Evolutionary conservation across 176 grass and related monocot species (phyloP).

Genomic region (Aegilops longissima): DNA sequence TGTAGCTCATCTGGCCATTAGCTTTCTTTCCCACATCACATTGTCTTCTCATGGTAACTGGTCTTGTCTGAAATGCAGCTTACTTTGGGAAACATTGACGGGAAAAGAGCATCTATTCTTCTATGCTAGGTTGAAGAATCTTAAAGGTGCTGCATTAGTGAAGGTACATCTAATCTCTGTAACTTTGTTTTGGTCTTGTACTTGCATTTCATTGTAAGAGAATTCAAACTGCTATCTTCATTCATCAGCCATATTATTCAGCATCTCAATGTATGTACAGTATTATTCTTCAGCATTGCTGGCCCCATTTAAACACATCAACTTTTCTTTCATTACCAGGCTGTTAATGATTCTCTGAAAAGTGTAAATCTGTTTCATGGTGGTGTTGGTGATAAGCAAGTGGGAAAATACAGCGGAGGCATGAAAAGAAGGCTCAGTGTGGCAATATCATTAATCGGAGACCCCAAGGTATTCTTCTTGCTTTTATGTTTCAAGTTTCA

Average conservation of each 20-base stretch:
- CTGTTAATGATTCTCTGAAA: slow-evolving; percentile 70
- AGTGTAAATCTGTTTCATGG: slow-evolving; percentile 62
- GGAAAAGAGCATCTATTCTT: slow-evolving; percentile 84
- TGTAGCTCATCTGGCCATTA: background rate
- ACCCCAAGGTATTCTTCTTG: slow-evolving; percentile 53
- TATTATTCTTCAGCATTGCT: background rate
- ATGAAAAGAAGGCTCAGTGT: slow-evolving; percentile 85
- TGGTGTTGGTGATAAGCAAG: slow-evolving; percentile 70
- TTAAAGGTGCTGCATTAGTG: slow-evolving; percentile 49
- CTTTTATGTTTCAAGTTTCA: slow-evolving; percentile 16
- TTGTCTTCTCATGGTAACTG: slow-evolving; percentile 1
- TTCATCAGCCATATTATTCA: slow-evolving; percentile 7
- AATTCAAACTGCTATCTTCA: background rate
- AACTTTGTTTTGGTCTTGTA: slow-evolving; percentile 1
- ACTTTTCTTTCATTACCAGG: slow-evolving; percentile 38
- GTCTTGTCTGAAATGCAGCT: slow-evolving; percentile 53
- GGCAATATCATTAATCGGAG: slow-evolving; percentile 79
- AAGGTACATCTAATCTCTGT: slow-evolving; percentile 44
- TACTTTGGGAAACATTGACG: slow-evolving; percentile 96
- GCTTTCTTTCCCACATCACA: background rate
- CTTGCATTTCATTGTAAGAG: slow-evolving; percentile 15
- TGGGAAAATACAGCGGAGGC: slow-evolving; percentile 69
- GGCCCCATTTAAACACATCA: background rate
- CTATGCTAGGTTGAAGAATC: slow-evolving; percentile 85
- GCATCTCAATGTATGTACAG: slow-evolving; percentile 5